Base-by-base conservation (phyloP, 345 rosid genomes). In the Aquilaria malaccensis region DNA sequence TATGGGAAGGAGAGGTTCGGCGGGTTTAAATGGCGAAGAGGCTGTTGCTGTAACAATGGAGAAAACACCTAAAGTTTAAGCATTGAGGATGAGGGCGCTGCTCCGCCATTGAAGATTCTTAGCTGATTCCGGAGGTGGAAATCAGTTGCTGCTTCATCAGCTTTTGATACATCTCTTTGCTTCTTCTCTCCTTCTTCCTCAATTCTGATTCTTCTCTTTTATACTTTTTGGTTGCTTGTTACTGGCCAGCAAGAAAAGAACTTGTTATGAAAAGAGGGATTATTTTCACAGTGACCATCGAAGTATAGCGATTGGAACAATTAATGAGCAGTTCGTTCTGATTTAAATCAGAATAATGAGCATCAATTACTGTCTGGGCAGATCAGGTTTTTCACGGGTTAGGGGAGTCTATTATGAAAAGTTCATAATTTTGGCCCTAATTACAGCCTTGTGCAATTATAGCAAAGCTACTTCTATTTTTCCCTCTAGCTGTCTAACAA, bases 41-140 rank as follows among this genome's bases (percentile, higher is more conserved):
- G 46, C 54, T 41, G n/a, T 50, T 54, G 37, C 10, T 10, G 55
- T 7, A 63, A 49, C 6, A 47, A 55, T 3, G 2, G 64, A 64
- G 70, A 73, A 66, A 76, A 56, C 70, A 22, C 75, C 68, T 55
- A 14, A 45, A 15, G 56, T 45, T 48, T 11, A 72, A 69, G 73
- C 47, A 59, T 45, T 10, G 56, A n/a, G 22, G 45, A 46, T n/a
- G 33, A 14, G 43, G 58, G 50, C 33, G 52, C 10, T 14, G 45
- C 2, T 55, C 67, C 47, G 12, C 46, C 67, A 67, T 65, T 50
- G 48, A 13, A 15, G 61, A 47, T 67, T 60, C 59, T 47, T 64
- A 56, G 15, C 58, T 30, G 63, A 53, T 73, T 62, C 58, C 13
- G 47, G 43, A 11, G 22, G 45, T 15, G 14, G 73, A 67, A 66